Evolutionary conservation across 1,284 basidiomycete species (phyloP), one percentile per base, ranked within the genome.

Genomic region (Mrakiaceae sp.): DNA sequence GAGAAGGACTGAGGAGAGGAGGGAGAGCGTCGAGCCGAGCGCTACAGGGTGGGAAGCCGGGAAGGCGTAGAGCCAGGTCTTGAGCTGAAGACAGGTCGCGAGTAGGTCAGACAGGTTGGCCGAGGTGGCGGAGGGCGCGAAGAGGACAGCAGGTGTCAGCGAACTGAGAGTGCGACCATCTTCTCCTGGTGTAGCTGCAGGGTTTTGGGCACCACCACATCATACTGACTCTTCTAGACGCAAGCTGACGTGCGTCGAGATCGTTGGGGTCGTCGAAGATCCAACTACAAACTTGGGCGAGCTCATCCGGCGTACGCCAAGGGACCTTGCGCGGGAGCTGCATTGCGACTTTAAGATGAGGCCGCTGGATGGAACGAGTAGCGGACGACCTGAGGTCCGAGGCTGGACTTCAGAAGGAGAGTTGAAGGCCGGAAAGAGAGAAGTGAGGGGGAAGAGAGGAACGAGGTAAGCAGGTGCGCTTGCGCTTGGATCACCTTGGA

Each of bases 201-300:
- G 27, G 27, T 1, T 27, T 27, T 27, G 27, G 27, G 27, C 27
- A 27, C 27, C 27, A 27, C 27, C 27, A 27, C 27, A 27, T 27
- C 27, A 27, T 27, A 79, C 84, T 70, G 69, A 91, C 90, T 71
- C 87, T 80, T 66, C 87, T 82, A 39, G 91, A 78, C 2, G 87
- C 91, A 39, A 80, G 78, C 2, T 74, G 72, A 71, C 85, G 86
- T 4, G 85, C 74, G 8, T 78, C 75, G 12, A 79, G 52, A 71
- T 87, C 84, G 44, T 80, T 78, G 64, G 85, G 82, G 66, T 90
- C 86, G 4, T 81, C 74, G 71, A 86, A 95, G 69, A 95, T 84
- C 81, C 86, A 86, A 4, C 84, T 80, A 74, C 87, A 93, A 6
- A 96, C 78, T 71, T 90, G 83, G 60, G 88, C 86, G 10, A 96